Conservation (phyloP, 179 eudicot genomes). For the Camellia oleifera region DNA sequence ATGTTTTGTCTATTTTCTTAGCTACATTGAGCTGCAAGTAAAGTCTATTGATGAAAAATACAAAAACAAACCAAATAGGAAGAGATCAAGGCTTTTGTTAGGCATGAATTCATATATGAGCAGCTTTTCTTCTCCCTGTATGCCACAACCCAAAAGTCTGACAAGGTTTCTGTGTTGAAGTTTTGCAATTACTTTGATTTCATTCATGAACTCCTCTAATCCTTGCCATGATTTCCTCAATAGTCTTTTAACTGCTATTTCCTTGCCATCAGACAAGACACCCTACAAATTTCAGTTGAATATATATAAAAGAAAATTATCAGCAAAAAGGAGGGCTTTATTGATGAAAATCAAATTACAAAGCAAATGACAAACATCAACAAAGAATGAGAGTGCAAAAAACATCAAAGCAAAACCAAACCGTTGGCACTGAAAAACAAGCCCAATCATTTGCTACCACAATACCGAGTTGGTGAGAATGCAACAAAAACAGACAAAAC, state of each 20-base stretch:
- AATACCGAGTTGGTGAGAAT: too few species aligned
- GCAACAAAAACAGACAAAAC: too few species aligned
- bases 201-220: constrained; percentile 38
- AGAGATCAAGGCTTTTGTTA: constrained; percentile 41
- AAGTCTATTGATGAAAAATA: not conserved
- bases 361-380: too few species aligned
- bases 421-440: too few species aligned
- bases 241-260: constrained; percentile 39
- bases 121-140: constrained; percentile 34
- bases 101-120: constrained; percentile 37
- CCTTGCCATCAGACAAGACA: constrained; percentile 20
- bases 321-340: too few species aligned
- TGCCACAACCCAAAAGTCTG: constrained; percentile 33
- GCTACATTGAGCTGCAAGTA: too few species aligned
- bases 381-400: too few species aligned
- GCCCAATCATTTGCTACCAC: too few species aligned
- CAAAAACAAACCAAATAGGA: constrained; percentile 30
- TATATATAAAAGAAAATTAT: too few species aligned
- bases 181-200: constrained; percentile 33
- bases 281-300: constrained; percentile 7
- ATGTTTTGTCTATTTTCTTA: not conserved
- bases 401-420: too few species aligned
- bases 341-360: too few species aligned
- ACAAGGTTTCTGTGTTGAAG: constrained; percentile 41
- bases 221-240: constrained; percentile 32